Evolutionary conservation across 192 early-diverging fungal species (phyloP), one percentile per base, ranked within the genome.

Genomic region (Lobosporangium transversale): DNA sequence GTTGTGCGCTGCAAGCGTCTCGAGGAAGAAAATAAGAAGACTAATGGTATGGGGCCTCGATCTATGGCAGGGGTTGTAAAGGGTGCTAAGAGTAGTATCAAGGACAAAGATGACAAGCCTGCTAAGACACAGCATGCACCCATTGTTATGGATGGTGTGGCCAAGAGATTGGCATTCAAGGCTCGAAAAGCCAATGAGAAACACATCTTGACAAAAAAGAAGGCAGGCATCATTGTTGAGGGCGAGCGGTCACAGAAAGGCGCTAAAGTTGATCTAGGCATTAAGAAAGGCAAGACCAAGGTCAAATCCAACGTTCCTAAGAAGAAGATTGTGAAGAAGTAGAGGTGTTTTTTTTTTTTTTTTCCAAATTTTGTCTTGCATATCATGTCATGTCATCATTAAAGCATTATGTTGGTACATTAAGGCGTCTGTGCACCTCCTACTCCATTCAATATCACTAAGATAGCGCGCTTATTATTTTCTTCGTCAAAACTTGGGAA

Each of bases 1-100:
- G 81, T 90, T 15, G 71, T 81, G 4, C 84, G 86, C 44, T 87
- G 83, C 52, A 76, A 76, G 47, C 73, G 73, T 57, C 53, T 76
- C 18, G 73, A 76, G 59, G 64, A 76, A 27, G 70, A 75, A 35
- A 50, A 59, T 35, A 64, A 44, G 26, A 66, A 63, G 42, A 75
- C 70, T 10, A 66, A 75, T 23, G 70, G 70, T 20, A 66, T 54
- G 33, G 64, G 65, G n/a, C 58, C 64, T 12, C 59, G 59, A 24
- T 53, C 65, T 1, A 62, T 24, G 2, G 54, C 64, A 29, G 73
- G 53, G 30, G 58, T 66, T 10, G 53, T 44, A 29, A 67, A 58
- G 65, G 30, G 44, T 24, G 56, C 49, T 26, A 58, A 56, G 49
- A 33, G 40, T 2, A 23, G 44, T 17, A 54, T 45, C 24, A 40